Evolutionary conservation across 371 early-diverging fungal species (phyloP).

Genomic region (Mucor saturninus): DNA sequence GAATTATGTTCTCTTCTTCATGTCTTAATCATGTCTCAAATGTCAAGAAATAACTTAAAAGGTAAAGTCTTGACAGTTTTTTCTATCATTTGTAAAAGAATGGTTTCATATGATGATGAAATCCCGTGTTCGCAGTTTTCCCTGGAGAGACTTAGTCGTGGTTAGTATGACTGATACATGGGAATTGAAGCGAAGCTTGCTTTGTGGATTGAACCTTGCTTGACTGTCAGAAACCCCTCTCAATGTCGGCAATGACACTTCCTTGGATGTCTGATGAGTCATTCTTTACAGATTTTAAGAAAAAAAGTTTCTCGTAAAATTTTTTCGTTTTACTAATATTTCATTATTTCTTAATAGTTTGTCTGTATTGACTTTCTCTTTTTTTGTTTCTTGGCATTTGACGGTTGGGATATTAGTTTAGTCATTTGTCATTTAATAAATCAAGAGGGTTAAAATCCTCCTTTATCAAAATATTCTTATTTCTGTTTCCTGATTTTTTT

Average conservation of each 20-base stretch:
- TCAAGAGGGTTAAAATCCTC: slow-evolving; percentile 5
- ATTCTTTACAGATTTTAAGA: background rate
- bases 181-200: too few relatives aligned
- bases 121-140: slow-evolving; percentile 49
- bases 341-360: slow-evolving; percentile 8
- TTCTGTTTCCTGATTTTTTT: slow-evolving; percentile 6
- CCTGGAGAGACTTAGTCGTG: slow-evolving; percentile 40
- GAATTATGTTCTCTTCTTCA: background rate
- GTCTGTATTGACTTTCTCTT: background rate
- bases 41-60: background rate
- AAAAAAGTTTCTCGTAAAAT: background rate
- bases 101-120: slow-evolving; percentile 37
- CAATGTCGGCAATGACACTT: slow-evolving; percentile 41
- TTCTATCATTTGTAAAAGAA: background rate
- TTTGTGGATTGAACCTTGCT: too few relatives aligned
- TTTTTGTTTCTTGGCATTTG: slow-evolving; percentile 4
- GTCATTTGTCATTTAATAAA: slow-evolving; percentile 2
- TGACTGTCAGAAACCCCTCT: slow-evolving; percentile 27
- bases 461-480: slow-evolving; percentile 7
- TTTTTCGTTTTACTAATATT: slow-evolving; percentile 7
- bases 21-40: background rate
- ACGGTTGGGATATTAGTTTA: background rate
- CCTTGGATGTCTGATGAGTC: slow-evolving; percentile 44
- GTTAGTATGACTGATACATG: slow-evolving; percentile 7
- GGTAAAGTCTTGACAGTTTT: slow-evolving; percentile 1